These are phyloP conservation scores for Ogataea wickerhamii DNA, from an alignment of 805 yeast species.

Conservation along the genomic window DNA sequence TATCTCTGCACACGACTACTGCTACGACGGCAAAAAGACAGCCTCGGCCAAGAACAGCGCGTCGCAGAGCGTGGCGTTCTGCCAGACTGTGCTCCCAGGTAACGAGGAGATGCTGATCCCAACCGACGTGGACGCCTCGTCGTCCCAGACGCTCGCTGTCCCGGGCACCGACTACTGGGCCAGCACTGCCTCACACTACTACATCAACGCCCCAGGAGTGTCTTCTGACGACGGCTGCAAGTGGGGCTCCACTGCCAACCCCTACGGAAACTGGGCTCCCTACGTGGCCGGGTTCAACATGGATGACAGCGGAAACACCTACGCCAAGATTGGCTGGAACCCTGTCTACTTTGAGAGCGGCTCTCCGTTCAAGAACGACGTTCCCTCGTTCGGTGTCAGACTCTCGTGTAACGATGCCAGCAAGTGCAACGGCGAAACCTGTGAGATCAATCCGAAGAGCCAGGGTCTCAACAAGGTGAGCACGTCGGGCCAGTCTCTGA, in stretches of 20 bases:
- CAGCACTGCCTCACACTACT: conserved; percentile 80
- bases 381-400: conserved; percentile 68
- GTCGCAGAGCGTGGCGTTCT: conserved; percentile 65
- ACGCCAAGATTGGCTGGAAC: conserved; percentile 86
- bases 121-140: conserved; percentile 54
- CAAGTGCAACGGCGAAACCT: conserved; percentile 71
- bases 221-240: conserved; percentile 71
- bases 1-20: conserved; percentile 53
- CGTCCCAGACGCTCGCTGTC: conserved; percentile 62
- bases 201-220: conserved; percentile 80
- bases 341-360: conserved; percentile 69
- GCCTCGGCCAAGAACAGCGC: conserved; percentile 55
- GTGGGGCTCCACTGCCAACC: conserved; percentile 72
- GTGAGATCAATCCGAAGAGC: conserved; percentile 74
- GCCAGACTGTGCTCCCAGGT: conserved; percentile 93
- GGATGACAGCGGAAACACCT: conserved; percentile 67
- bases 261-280: conserved; percentile 90
- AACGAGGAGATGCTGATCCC: conserved; percentile 94
- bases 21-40: conserved; percentile 76
- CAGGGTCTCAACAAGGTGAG: conserved; percentile 53
- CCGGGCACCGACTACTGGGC: conserved; percentile 87
- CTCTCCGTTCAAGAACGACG: conserved; percentile 48
- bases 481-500: conserved; percentile 34
- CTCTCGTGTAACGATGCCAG: conserved; percentile 68
- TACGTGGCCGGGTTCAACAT: conserved; percentile 90